phyloP scores from a whole-genome alignment of 148 eudicot species.

The Salicornia ramosissima region DNA sequence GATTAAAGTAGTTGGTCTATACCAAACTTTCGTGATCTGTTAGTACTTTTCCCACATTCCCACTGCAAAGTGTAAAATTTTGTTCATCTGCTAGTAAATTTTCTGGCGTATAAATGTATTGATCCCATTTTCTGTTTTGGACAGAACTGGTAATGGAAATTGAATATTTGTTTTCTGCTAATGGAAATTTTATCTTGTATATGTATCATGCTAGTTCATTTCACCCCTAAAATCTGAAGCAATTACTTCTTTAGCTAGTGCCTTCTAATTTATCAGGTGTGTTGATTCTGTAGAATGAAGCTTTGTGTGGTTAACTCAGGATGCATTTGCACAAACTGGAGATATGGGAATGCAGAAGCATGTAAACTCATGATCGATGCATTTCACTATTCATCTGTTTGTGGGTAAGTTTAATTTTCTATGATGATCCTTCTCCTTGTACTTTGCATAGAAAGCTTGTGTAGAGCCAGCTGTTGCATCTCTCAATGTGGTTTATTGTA shows the following conservation, averaged over 20 bases:
- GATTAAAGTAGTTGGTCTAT: constrained; percentile 22
- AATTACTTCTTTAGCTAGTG: background rate
- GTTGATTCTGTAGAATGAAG: constrained; percentile 3
- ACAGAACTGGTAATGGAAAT: background rate
- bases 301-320: background rate
- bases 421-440: background rate
- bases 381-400: background rate
- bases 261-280: background rate
- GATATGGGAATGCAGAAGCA: background rate
- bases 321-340: background rate
- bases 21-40: constrained; percentile 17
- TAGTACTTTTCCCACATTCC: constrained; percentile 10
- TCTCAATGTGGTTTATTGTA: background rate
- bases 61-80: constrained; percentile 6
- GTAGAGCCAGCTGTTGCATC: constrained; percentile 3
- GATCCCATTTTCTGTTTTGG: background rate
- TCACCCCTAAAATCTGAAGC: background rate
- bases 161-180: background rate
- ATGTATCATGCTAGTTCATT: background rate
- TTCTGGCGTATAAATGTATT: constrained; percentile 10
- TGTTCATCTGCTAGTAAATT: constrained; percentile 10
- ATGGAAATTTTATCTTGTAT: background rate
- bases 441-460: background rate
- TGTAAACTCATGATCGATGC: background rate
- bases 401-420: constrained; percentile 9